A percentile compares a stretch with the other conserved stretches of the same genome.
These are phyloP conservation scores for Calocybe indica DNA, from an alignment of 768 basidiomycete species.

Conservation along the genomic window DNA sequence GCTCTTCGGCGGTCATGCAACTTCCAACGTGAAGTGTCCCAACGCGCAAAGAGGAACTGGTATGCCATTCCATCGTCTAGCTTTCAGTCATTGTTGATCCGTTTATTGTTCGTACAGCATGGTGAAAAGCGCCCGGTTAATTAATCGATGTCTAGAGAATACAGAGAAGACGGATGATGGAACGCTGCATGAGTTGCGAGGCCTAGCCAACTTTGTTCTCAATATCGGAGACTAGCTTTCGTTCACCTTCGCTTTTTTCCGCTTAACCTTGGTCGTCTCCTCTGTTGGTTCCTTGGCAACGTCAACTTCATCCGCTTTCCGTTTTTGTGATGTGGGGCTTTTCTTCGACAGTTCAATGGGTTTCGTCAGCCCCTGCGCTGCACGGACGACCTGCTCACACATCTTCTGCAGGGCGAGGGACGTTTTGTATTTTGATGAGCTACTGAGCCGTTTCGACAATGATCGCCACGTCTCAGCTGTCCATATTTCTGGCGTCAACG, in stretches of 20 bases:
- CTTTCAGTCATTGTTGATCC: not conserved
- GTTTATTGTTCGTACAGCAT: slow-evolving; percentile 7
- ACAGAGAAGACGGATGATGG: slow-evolving; percentile 10
- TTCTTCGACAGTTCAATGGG: slow-evolving; percentile 12
- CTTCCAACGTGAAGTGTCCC: slow-evolving; percentile 49
- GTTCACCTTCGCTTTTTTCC: slow-evolving; percentile 40
- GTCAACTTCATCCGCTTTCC: slow-evolving; percentile 29
- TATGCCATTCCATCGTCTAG: slow-evolving; percentile 15
- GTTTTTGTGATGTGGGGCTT: slow-evolving; percentile 22
- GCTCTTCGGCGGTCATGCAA: slow-evolving; percentile 51
- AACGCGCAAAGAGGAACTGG: slow-evolving; percentile 46
- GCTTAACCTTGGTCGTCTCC: slow-evolving; percentile 28
- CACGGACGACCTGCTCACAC: slow-evolving; percentile 54
- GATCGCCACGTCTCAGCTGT: slow-evolving; percentile 48
- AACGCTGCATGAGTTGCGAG: slow-evolving; percentile 21
- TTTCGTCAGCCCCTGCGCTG: not conserved
- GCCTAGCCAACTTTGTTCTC: slow-evolving; percentile 16
- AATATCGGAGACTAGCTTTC: slow-evolving; percentile 17
- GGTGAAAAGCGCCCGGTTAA: slow-evolving; percentile 19
- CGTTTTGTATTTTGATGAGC: slow-evolving; percentile 52
- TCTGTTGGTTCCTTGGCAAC: slow-evolving; percentile 13
- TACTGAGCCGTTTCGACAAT: slow-evolving; percentile 39
- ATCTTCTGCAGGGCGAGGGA: slow-evolving; percentile 55
- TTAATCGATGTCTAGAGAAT: slow-evolving; percentile 18
- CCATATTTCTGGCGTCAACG: slow-evolving; percentile 44